These are phyloP conservation scores for Acacia pycnantha DNA, from an alignment of 331 rosid genomes.

Conservation along the genomic window DNA sequence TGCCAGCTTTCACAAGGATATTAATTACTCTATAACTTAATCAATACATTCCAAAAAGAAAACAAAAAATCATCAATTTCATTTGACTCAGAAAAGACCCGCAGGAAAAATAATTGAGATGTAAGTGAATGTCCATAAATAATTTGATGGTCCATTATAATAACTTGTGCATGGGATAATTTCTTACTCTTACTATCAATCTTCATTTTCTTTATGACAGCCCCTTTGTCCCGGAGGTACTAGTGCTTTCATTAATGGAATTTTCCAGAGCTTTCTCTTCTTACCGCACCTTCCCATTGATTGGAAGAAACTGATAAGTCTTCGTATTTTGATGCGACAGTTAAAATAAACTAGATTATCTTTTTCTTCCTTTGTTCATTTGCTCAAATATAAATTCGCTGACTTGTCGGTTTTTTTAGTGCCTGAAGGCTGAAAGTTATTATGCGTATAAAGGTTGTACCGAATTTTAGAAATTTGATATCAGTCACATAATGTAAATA, in stretches of 20 bases:
- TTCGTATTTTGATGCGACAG: neutral
- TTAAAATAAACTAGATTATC: neutral
- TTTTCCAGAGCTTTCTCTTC: neutral
- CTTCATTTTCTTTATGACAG: constrained; percentile 26
- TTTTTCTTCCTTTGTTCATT: too few relatives aligned
- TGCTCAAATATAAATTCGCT: neutral
- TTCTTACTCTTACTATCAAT: constrained; percentile 14
- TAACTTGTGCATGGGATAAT: neutral
- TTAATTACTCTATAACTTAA: too few relatives aligned
- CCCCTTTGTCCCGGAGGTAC: constrained; percentile 78
- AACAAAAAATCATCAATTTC: too few relatives aligned
- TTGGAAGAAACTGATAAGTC: neutral
- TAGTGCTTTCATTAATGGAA: neutral
- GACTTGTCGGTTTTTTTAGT: neutral
- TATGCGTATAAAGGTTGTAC: neutral
- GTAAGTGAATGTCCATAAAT: neutral
- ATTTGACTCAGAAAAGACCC: neutral
- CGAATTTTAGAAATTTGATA: neutral
- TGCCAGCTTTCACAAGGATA: too few relatives aligned
- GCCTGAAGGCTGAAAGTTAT: neutral
- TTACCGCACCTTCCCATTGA: neutral
- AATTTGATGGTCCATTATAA: neutral
- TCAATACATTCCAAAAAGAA: too few relatives aligned
- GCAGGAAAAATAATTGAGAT: neutral
- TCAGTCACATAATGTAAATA: too few relatives aligned